Evolutionary conservation across 78 protist genomes (phyloP), one percentile per base, ranked within the genome.

Genomic region (Dictyostelium capitatum): DNA sequence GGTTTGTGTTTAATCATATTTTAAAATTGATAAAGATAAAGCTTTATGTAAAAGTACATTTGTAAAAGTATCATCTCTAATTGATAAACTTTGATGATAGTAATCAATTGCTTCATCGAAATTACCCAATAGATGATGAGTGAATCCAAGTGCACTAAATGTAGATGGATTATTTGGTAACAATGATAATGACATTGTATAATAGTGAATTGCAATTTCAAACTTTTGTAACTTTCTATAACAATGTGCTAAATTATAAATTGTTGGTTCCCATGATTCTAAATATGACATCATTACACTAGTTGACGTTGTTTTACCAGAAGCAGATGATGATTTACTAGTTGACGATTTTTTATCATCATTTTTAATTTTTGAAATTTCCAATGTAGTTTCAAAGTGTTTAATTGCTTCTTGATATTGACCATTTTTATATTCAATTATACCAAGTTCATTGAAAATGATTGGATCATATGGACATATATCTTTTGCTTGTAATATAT

Each of bases 391-490:
- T 43, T 70, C 48, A 32, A 87, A 87, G 8, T 53, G 47, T 47
- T 64, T 51, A 8, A 87, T 87, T 1, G 89, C 95, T 17, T 79
- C 54, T 70, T 50, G 14, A 25, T 37, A 81, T 43, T 70, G 51
- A 15, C 43, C 19, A 43, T 74, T 81, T 17, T 82, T 80, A 46
- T 81, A 91, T 28, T 79, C 87, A 28, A 79, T 81, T 15, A 91
- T 85, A 41, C 95, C 95, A 8, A 91, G n/a, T 82, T 91, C 95
- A 82, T 91, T 91, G 77, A 81, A 78, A 9, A 73, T 74, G 43
- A 91, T 25, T 20, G 95, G 95, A 47, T 91, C 95, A 30, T 77
- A 91, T 0, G 82, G 83, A 91, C 95, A 91, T 6, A 91, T 82
- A 46, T 79, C 84, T n/a, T 43, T 54, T 4, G 95, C 78, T 51